A percentile compares a stretch with the other conserved stretches of the same genome.
phyloP scores from a whole-genome alignment of 108 stramenopile species.

The Discostella stelligeroides region DNA sequence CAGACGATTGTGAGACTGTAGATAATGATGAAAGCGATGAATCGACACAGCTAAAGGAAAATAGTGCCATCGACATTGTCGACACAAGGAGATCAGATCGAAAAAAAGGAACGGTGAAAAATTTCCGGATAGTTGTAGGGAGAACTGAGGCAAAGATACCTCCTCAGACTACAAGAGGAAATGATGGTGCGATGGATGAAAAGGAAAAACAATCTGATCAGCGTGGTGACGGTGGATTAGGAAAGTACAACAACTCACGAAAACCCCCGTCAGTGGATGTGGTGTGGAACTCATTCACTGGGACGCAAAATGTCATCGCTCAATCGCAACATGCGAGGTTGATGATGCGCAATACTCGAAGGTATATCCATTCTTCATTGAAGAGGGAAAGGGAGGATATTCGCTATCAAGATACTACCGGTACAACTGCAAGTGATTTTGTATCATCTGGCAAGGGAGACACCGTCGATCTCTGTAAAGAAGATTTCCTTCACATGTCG shows the following conservation, averaged over 20 bases:
- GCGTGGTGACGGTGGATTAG: neutral
- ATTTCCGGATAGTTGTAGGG: constrained; percentile 33
- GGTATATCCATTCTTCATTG: constrained; percentile 21
- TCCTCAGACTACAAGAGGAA: neutral
- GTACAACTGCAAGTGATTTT: constrained; percentile 4
- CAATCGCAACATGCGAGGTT: constrained; percentile 29
- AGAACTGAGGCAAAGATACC: constrained; percentile 20
- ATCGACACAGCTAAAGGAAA: neutral
- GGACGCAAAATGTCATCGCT: constrained; percentile 44
- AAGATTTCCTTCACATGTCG: constrained; percentile 74
- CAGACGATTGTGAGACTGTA: neutral
- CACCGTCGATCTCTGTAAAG: constrained; percentile 57
- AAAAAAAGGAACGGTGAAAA: neutral
- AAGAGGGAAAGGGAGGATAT: constrained; percentile 3
- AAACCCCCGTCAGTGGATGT: constrained; percentile 2
- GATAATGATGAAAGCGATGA: constrained; percentile 12
- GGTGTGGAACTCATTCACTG: constrained; percentile 47
- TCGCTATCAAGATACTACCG: neutral
- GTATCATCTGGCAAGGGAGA: constrained; percentile 9
- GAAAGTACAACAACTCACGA: neutral
- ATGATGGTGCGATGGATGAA: neutral
- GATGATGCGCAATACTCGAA: constrained; percentile 30
- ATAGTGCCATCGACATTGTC: neutral
- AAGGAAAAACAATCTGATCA: constrained; percentile 1
- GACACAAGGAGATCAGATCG: constrained; percentile 7